Base-by-base conservation (phyloP, 257 asterid genomes). In the Cruciata laevipes region DNA sequence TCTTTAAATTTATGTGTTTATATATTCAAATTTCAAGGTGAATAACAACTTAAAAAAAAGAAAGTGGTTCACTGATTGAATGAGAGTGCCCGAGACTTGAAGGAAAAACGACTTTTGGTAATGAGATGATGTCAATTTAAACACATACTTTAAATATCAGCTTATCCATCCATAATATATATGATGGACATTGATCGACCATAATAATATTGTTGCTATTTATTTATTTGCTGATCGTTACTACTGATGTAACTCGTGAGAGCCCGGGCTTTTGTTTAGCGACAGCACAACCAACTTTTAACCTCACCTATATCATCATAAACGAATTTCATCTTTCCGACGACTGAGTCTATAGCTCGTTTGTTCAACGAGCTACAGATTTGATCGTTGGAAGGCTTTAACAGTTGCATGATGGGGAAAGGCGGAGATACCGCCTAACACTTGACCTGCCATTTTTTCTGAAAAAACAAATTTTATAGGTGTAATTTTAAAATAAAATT, bases 131-230 rank as follows among this genome's bases (percentile, higher is more conserved):
- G 55, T 47, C 55, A 47, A 47, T 47, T 47, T 47, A 16, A 14
- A 16, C 20, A 47, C 20, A 47, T 47, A 47, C 55, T 47, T 17
- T 42, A 42, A 42, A 13, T 14, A 14, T 42, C 4, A 16, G 20
- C 55, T 47, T 47, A 47, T 47, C 55, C 55, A 47, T 47, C 55
- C 55, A 47, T 47, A 47, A 47, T 47, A 47, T 47, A 47, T 47
- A 47, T 17, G 55, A 47, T 47, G 20, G 55, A 47, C 55, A 47
- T 47, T 47, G 55, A 47, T 47, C 55, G 20, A 7, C 3, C 7
- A 47, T 47, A 47, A 47, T 14, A 47, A 17, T 14, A 8, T 47
- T 47, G 20, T 47, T 47, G 55, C 3, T 47, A 14, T 47, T 47
- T 47, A 47, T 47, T 47, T 14, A 14, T 37, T 37, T 42, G 51